These are phyloP conservation scores for Hirschfeldia incana DNA, from an alignment of 345 rosid species.

Conservation along the genomic window DNA sequence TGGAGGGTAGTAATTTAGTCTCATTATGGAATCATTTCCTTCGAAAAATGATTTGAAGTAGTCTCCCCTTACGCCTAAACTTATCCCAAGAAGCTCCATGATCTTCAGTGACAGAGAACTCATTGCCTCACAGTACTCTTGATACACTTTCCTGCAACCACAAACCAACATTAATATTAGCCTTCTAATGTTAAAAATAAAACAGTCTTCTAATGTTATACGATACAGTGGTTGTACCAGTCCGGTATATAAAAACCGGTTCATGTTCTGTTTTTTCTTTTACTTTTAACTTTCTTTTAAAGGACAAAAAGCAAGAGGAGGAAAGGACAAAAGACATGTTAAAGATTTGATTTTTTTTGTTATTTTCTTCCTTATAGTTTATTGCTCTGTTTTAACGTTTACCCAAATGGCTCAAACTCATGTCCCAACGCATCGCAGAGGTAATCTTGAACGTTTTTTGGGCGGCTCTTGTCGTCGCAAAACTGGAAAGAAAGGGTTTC, in stretches of 20 bases:
- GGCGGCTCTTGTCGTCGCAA: slow-evolving; percentile 46
- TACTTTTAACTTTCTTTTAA: neutral
- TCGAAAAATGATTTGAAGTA: slow-evolving; percentile 69
- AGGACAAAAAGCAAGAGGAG: slow-evolving; percentile 10
- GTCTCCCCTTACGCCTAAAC: slow-evolving; percentile 57
- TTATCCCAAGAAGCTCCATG: slow-evolving; percentile 87
- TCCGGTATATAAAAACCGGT: slow-evolving; percentile 13
- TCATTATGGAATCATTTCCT: slow-evolving; percentile 93
- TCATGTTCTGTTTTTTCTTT: neutral
- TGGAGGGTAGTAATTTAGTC: slow-evolving; percentile 94
- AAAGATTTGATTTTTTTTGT: slow-evolving; percentile 9
- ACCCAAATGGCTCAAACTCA: slow-evolving; percentile 71
- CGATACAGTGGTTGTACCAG: neutral
- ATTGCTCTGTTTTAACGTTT: slow-evolving; percentile 30
- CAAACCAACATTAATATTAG: slow-evolving; percentile 21
- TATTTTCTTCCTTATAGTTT: slow-evolving; percentile 9
- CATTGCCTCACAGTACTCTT: slow-evolving; percentile 84
- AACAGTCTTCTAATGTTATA: neutral
- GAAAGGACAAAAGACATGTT: slow-evolving; percentile 31
- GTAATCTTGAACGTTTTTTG: slow-evolving; percentile 59
- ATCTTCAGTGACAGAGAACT: slow-evolving; percentile 75
- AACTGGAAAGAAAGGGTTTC: slow-evolving; percentile 87
- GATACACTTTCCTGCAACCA: slow-evolving; percentile 63
- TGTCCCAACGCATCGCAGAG: slow-evolving; percentile 63
- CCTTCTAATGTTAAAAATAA: neutral